Conservation (phyloP, 2,329 filamentous ascomycete genomes). For the Orbilia oligospora region DNA sequence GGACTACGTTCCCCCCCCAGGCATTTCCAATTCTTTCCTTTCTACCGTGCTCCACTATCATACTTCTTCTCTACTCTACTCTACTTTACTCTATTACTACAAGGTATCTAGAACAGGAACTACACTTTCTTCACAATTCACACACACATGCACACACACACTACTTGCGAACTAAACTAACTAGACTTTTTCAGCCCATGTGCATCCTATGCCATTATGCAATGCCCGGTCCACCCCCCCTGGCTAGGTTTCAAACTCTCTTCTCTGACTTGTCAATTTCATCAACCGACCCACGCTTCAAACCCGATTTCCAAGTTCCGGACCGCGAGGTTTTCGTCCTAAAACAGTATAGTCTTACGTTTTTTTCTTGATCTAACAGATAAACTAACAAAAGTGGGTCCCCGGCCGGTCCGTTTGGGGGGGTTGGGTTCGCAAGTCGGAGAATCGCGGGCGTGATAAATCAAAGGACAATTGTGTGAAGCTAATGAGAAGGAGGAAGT, state of each 20-base stretch:
- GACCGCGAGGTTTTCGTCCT: conserved; percentile 25
- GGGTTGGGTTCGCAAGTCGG: conserved; percentile 23
- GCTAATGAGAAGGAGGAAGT: conserved; percentile 16
- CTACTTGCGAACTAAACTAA: not conserved
- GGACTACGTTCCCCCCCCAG: conserved; percentile 1
- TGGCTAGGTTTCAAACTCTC: conserved; percentile 19
- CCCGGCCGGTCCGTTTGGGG: conserved; percentile 10
- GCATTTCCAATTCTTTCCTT: conserved; percentile 7
- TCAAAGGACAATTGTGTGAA: not conserved
- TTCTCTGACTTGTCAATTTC: conserved; percentile 18
- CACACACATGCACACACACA: not conserved
- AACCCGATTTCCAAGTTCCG: conserved; percentile 28
- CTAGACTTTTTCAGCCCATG: conserved; percentile 1
- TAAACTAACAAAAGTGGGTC: conserved; percentile 20
- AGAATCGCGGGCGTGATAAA: conserved; percentile 10
- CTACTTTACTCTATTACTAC: too few relatives aligned
- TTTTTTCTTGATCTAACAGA: conserved; percentile 8
- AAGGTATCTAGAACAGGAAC: too few relatives aligned
- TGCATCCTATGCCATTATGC: conserved; percentile 9
- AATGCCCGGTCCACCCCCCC: conserved; percentile 6
- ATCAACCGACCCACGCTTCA: not conserved
- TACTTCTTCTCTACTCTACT: not conserved
- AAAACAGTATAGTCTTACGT: conserved; percentile 18
- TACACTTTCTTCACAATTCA: too few relatives aligned
- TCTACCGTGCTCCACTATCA: conserved; percentile 4